Percentiles rank a stretch among this genome's conserved stretches.
phyloP scores from a whole-genome alignment of 2,329 filamentous ascomycete species.

The Paracorniculantispora psalliotae region DNA sequence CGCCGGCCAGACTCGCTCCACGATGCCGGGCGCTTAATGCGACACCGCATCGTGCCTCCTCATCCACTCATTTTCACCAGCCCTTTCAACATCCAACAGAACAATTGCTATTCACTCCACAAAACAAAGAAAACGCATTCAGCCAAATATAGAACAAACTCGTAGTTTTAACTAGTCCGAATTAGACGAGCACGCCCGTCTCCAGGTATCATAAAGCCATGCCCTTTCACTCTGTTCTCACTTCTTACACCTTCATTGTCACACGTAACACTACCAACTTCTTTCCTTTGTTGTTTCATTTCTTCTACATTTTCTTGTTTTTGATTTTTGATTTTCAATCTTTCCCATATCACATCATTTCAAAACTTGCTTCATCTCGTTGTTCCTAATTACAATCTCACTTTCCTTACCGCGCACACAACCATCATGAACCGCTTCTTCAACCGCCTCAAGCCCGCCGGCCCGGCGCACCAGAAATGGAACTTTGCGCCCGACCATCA shows the following conservation, averaged over 20 bases:
- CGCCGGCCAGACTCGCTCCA: neutral
- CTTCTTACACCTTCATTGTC: neutral
- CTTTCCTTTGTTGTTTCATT: constrained; percentile 12
- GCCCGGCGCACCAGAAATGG: constrained; percentile 7
- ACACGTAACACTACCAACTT: neutral
- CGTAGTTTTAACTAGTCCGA: neutral
- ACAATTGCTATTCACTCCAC: neutral
- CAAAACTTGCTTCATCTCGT: no score
- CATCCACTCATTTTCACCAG: constrained; percentile 4
- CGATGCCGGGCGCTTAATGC: constrained; percentile 7
- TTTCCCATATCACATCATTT: neutral
- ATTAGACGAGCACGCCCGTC: neutral
- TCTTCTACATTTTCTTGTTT: neutral
- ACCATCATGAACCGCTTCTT: neutral
- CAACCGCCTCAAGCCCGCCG: neutral
- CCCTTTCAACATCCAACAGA: neutral
- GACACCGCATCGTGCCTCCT: neutral
- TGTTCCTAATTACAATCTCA: neutral
- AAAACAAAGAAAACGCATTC: neutral
- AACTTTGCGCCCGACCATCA: neutral
- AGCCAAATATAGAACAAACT: neutral
- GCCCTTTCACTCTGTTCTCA: neutral
- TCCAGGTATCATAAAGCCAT: neutral
- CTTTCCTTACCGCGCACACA: neutral
- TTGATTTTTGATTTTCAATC: neutral